Conservation (phyloP, 441 rosid species). For the Sinapis alba region DNA sequence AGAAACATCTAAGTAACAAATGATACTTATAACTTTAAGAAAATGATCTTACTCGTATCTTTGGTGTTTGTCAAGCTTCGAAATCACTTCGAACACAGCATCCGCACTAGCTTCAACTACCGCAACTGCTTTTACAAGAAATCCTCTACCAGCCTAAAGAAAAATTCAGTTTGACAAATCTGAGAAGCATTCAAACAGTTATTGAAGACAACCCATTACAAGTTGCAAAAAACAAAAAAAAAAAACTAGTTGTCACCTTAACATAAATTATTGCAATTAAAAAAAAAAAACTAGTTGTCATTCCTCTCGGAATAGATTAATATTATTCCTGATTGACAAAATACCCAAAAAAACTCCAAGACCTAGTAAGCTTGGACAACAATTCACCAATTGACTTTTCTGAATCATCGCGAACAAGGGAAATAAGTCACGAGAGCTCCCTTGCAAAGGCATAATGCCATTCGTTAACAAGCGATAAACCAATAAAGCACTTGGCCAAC, state of each 20-base stretch:
- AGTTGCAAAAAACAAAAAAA: slow-evolving; percentile 19
- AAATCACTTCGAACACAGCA: slow-evolving; percentile 84
- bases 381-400: neutral
- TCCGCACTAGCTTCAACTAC: slow-evolving; percentile 91
- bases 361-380: slow-evolving; percentile 6
- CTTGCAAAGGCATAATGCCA: neutral
- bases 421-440: neutral
- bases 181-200: slow-evolving; percentile 13
- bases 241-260: neutral
- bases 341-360: slow-evolving; percentile 2
- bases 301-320: slow-evolving; percentile 9
- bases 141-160: slow-evolving; percentile 77
- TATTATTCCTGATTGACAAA: neutral
- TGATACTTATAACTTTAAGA: slow-evolving; percentile 25
- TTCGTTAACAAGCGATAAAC: neutral
- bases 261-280: neutral
- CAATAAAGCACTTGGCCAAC: neutral
- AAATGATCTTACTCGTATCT: slow-evolving; percentile 86
- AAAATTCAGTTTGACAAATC: slow-evolving; percentile 28
- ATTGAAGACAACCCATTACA: neutral
- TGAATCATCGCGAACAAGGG: slow-evolving; percentile 7
- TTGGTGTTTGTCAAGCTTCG: slow-evolving; percentile 69
- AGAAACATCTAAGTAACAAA: slow-evolving; percentile 37
- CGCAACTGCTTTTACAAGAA: slow-evolving; percentile 89
- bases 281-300: slow-evolving; percentile 12